Evolutionary conservation across 148 eudicot species (phyloP), one percentile per base, ranked within the genome.

Genomic region (Heliosperma pusillum): DNA sequence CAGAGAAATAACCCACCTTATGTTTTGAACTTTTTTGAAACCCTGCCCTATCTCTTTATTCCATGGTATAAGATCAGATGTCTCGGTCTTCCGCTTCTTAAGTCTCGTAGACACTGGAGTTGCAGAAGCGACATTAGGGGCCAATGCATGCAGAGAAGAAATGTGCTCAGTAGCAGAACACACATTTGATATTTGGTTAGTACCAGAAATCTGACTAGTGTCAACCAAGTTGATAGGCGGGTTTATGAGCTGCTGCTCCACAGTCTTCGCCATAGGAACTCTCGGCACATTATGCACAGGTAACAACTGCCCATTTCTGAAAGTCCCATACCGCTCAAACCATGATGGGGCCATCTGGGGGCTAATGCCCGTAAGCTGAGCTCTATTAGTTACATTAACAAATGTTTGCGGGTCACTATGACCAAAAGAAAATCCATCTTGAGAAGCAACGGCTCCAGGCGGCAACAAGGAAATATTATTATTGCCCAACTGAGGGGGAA

Each of bases 331-430:
- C 74, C 84, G 89, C 63, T 85, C 86, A 81, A 91, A 93, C 98
- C 90, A 93, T 21, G 90, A 83, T 73, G 97, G 97, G 53, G 97
- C 91, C 97, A 91, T 93, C 85, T 89, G 98, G 21, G 93, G 89
- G 80, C 89, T 88, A 75, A 88, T 85, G 66, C 85, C 86, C 69
- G 85, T 59, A 73, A 80, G 74, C n/a, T 85, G 93, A 82, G 52
- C 76, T 76, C 77, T 82, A 77, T 81, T n/a, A 15, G 85, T 27
- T 75, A 40, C 25, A 78, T 42, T 82, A 53, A n/a, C 71, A 57
- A 72, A 74, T 65, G 72, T 86, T 63, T 79, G 89, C 78, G 88
- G 75, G 74, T 76, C 90, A 82, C 47, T 73, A 30, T 66, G 88
- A 70, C 76, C 82, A 77, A 70, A 79, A 19, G 67, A 78, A 82